Evolutionary conservation across 495 filamentous ascomycete genomes (phyloP), one percentile per base, ranked within the genome.

Genomic region (Astrocystis sublimbata): DNA sequence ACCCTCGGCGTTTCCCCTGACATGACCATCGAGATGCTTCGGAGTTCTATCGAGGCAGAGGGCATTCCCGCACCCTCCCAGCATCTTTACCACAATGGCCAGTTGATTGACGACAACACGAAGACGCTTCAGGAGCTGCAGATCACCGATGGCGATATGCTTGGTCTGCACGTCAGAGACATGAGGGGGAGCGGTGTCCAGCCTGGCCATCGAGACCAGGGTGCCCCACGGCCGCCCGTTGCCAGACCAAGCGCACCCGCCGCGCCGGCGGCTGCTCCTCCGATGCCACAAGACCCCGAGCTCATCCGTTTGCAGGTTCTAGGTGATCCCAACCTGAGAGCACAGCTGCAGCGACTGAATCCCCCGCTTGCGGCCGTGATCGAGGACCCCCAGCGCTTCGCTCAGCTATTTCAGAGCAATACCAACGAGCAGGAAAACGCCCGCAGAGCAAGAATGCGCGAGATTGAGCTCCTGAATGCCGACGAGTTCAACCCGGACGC

Each of bases 401-500:
- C 86, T 19, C 80, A 91, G 47, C 79, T 89, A 17, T 88, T 88
- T 56, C 71, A 84, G 33, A 78, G 82, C 49, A 84, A 89, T 71
- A 80, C 86, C 65, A 81, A 87, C 45, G 80, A 85, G 65, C 88
- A 96, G 60, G 80, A 83, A 42, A 85, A 91, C 56, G 78, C 80
- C 40, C 87, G 93, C 63, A 83, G 79, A 30, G 86, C 91, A 70
- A 89, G 93, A 60, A 86, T 90, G 64, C 86, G 89, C n/a, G 85
- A 92, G 65, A 90, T 96, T 62, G 80, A 79, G 64, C 69, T 72
- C 72, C 80, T 98, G 40, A 96, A 97, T 66, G 87, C 90, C 7
- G 94, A 98, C 68, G 92, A 93, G 1, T 96, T 98, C 70, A 92
- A 97, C 69, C 75, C 88, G 26, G 92, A 96, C 47, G 90, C 92